phyloP scores from a whole-genome alignment of 768 basidiomycete species.

The Panellus pusillus region DNA sequence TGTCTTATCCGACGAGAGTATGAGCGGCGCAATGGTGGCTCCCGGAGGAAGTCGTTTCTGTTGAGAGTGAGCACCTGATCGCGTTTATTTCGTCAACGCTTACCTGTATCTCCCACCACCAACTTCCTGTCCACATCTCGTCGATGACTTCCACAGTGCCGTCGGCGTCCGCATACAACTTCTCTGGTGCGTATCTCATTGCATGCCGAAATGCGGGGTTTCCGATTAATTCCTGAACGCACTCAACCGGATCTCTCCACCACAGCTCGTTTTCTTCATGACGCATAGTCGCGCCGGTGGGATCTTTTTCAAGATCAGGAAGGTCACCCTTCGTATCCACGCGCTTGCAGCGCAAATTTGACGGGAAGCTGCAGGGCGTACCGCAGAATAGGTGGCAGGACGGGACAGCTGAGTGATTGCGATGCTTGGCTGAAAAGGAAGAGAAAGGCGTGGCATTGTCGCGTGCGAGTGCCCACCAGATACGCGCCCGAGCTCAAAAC shows the following conservation, averaged over 20 bases:
- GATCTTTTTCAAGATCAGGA: too few species aligned
- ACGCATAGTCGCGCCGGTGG: too few species aligned
- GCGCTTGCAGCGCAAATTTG: constrained; percentile 21
- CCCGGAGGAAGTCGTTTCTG: constrained; percentile 16
- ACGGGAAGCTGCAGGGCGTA: not conserved
- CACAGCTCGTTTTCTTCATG: constrained; percentile 26
- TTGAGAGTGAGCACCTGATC: constrained; percentile 13
- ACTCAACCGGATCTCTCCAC: constrained; percentile 23
- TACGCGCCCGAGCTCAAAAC: constrained; percentile 11
- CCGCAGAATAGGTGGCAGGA: constrained; percentile 19
- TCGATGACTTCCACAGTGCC: constrained; percentile 11
- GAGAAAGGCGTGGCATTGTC: constrained; percentile 20
- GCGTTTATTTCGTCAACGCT: not conserved
- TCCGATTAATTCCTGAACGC: constrained; percentile 20
- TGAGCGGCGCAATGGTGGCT: too few species aligned
- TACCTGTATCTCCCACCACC: constrained; percentile 36
- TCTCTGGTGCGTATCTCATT: constrained; percentile 26
- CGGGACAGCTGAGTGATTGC: constrained; percentile 14
- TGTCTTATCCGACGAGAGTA: too few species aligned
- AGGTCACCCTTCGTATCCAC: not conserved
- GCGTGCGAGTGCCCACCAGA: constrained; percentile 19
- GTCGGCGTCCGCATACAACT: constrained; percentile 13
- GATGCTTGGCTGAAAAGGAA: constrained; percentile 14
- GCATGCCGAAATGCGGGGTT: constrained; percentile 25
- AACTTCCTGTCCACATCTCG: constrained; percentile 31